phyloP scores from a whole-genome alignment of 768 basidiomycete genomes.

The Sarcodon aspratus region DNA sequence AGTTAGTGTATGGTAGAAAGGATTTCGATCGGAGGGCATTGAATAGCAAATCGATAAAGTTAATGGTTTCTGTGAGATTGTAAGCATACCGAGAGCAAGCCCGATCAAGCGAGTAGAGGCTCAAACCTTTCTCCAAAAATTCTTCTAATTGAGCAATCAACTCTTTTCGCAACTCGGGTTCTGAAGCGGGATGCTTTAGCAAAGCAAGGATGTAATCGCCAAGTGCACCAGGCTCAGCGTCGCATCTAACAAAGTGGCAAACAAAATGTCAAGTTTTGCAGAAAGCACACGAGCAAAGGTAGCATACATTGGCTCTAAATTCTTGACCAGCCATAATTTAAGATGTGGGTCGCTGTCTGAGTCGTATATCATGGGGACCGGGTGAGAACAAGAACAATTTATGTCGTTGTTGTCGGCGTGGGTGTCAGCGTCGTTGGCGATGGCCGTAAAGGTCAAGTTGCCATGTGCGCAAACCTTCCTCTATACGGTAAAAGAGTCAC shows the following conservation, averaged over 20 bases:
- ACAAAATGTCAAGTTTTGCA: conserved; percentile 3
- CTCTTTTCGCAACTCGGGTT: conserved; percentile 74
- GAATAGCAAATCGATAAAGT: conserved; percentile 82
- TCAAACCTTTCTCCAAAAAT: conserved; percentile 83
- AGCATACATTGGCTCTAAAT: conserved; percentile 83
- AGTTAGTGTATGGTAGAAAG: conserved; percentile 62
- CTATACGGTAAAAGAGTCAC: too few species aligned
- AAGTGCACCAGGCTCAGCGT: conserved; percentile 89
- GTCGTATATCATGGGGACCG: conserved; percentile 50
- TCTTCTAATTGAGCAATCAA: conserved; percentile 72
- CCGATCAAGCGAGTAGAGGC: conserved; percentile 6
- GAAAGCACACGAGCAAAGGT: conserved; percentile 4
- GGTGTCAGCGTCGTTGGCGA: too few species aligned
- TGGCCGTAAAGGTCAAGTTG: too few species aligned
- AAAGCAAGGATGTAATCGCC: conserved; percentile 92
- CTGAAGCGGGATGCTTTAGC: conserved; percentile 80
- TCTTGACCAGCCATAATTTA: conserved; percentile 81
- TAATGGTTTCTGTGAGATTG: conserved; percentile 39
- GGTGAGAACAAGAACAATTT: too few species aligned
- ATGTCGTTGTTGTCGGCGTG: too few species aligned
- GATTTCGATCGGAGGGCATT: conserved; percentile 77
- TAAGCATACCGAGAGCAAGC: conserved; percentile 3
- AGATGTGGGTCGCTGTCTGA: conserved; percentile 51
- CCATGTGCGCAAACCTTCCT: too few species aligned
- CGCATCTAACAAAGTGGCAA: conserved; percentile 52